Base-by-base conservation (phyloP, 805 yeast genomes). In the Kuraishia cidri region DNA sequence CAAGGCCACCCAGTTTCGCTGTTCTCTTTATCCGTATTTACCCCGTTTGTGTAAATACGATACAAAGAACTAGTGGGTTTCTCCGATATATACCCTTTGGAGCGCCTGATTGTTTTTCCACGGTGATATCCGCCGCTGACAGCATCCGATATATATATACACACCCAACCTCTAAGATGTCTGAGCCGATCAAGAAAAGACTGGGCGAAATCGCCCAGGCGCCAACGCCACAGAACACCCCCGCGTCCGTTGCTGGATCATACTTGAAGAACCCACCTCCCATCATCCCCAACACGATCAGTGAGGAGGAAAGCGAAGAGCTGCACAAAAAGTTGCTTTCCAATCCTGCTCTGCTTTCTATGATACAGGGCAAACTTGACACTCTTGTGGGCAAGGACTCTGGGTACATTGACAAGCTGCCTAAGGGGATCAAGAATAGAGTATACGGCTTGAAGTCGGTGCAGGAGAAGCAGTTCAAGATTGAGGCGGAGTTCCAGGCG, bases 211-310 rank as follows among this genome's bases (percentile, higher is more conserved):
- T 84, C 43, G 81, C 90, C 41, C 75, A 78, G 48, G 97, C 98
- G 5, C 98, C 98, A 29, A 92, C 98, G 1, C 98, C 98, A 4
- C 98, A 92, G 54, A 92, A 92, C 68, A 92, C 98, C 1, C 98
- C 98, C 11, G 84, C 97, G 3, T 77, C 90, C 23, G 83, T 80
- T 24, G 69, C 85, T 26, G 77, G 75, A 39, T 79, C 88, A 15
- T 83, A 77, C 51, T 62, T 86, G 55, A 75, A 71, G 52, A 64
- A 69, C 35, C 68, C 67, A 32, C 69, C 74, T 44, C 77, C 79
- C 14, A 58, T 66, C 21, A 72, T 77, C 32, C 76, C 85, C 18
- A 58, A 66, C 33, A 85, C 95, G 28, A 84, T 84, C 50, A 70
- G 67, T 42, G 95, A 87, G 53, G n/a, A n/a, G n/a, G 79, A 62